Evolutionary conservation across 1,139 yeast genomes (phyloP).

Genomic region (Yarrowia galli): DNA sequence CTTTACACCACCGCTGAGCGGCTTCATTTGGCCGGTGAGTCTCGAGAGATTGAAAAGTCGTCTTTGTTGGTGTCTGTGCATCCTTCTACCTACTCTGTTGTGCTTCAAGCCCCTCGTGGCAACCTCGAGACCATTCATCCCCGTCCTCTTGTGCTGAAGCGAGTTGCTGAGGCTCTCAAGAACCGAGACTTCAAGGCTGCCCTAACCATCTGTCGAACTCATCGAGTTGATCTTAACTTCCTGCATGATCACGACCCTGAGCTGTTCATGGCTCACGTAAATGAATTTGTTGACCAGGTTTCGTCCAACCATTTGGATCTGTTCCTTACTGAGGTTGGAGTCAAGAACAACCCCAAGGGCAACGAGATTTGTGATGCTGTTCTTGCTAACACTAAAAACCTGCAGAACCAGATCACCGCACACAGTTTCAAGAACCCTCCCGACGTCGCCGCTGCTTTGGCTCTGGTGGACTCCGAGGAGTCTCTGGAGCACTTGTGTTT

Average conservation of each 20-base stretch:
- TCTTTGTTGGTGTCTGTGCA: slow-evolving; percentile 78
- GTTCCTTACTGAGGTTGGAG: slow-evolving; percentile 63
- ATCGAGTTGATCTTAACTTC: slow-evolving; percentile 89
- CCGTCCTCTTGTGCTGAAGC: slow-evolving; percentile 86
- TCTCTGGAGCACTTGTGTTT: slow-evolving; percentile 85
- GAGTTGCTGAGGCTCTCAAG: slow-evolving; percentile 74
- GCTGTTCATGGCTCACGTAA: slow-evolving; percentile 68
- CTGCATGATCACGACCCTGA: slow-evolving; percentile 86
- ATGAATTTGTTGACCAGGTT: slow-evolving; percentile 74
- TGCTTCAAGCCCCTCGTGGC: slow-evolving; percentile 95
- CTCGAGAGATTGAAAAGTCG: slow-evolving; percentile 90
- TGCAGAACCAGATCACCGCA: slow-evolving; percentile 63
- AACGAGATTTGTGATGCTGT: slow-evolving; percentile 79
- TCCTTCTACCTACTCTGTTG: slow-evolving; percentile 83
- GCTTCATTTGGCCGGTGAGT: slow-evolving; percentile 67
- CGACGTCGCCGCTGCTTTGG: slow-evolving; percentile 75
- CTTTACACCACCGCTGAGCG: slow-evolving; percentile 90
- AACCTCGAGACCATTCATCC: slow-evolving; percentile 94
- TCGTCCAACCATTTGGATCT: slow-evolving; percentile 80
- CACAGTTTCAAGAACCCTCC: slow-evolving; percentile 93
- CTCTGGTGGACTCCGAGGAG: slow-evolving; percentile 62
- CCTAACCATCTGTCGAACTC: slow-evolving; percentile 82
- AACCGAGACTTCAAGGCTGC: slow-evolving; percentile 69
- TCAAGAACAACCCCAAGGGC: slow-evolving; percentile 56
- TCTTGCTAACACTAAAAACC: slow-evolving; percentile 52